Base-by-base conservation (phyloP, 2,329 filamentous ascomycete species). In the Nigrograna mackinnonii region DNA sequence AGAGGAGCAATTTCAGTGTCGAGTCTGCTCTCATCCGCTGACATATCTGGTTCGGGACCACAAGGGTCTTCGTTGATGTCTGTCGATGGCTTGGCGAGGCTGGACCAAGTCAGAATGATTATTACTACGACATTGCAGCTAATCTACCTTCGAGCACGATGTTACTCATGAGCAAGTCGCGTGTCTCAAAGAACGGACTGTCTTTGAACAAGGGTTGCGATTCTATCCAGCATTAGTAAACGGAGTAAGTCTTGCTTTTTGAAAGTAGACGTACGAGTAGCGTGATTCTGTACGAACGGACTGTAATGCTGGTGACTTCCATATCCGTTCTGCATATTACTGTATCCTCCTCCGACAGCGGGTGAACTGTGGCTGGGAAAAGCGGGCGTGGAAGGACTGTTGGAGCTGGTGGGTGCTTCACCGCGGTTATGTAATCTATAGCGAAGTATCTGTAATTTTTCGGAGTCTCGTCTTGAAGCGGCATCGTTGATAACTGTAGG, bases 131-230 rank as follows among this genome's bases (percentile, higher is more conserved):
- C 33, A n/a, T n/a, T n/a, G n/a, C n/a, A n/a, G n/a, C n/a, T n/a
- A n/a, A n/a, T n/a, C n/a, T 33, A 91, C 91, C 79, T 66, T 92
- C 88, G 50, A 91, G 88, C 41, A 83, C 79, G 31, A 82, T 78
- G 14, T 85, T 73, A 6, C 77, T 72, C 4, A 88, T 82, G 5
- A 96, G 69, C 20, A 82, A 78, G 41, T 82, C 75, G 34, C 84
- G 65, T 22, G 92, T 76, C 9, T 81, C 80, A 61, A 92, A 96
- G 67, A 96, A 99, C 0, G 94, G 92, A 58, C 90, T 96, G 4
- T 83, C 68, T 59, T 89, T 92, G 72, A 87, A 87, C 36, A 68
- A 70, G 35, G 81, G 66, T 35, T 66, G 44, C 5, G 54, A 69
- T 41, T 67, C 74, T 75, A 41, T 36, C 17, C 35, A 43, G 35